Base-by-base conservation (phyloP, 129 eudicot species). In the Pseudognaphalium luteoalbum region DNA sequence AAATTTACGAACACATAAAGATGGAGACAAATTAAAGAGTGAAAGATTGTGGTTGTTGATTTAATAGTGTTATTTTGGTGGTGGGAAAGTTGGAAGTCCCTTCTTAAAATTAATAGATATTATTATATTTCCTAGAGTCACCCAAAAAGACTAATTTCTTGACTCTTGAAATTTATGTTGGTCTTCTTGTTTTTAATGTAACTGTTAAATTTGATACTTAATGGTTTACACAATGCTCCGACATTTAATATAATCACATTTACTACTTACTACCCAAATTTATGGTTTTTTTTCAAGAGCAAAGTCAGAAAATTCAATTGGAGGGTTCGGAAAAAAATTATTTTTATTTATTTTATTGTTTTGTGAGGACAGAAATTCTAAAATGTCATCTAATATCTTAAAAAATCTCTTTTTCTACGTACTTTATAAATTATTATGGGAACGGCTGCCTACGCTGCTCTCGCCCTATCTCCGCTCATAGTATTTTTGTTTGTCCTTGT, bases 1-100 rank as follows among this genome's bases (percentile, higher is more conserved):
- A 64, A 64, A 65, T 65, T 35, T 73, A 73, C 37, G 77, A 73
- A 21, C 68, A 59, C 30, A 56, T n/a, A 67, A 67, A 67, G 69
- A 64, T 64, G 42, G 69, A 64, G 73, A 70, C 30, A 72, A 25
- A 25, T 25, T 25, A 25, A 72, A 33, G 57, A 35, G 57, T 73
- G 51, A 54, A 61, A 63, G 21, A 39, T 17, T n/a, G 62, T 72
- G 70, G 21, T 25, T 34, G 59, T 5, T 42, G 64, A 42, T 69
- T 69, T 78, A 76, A 78, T 78, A 21, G 71, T 47, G 20, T 37
- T 42, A 50, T 50, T 73, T 73, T 66, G 77, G 69, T 74, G 69
- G 79, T 80, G 42, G 79, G 73, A 76, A 76, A 76, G 34, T 66
- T 73, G 57, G 4, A 22, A 50, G 17, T 59, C 30, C 70, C 70